Base-by-base conservation (phyloP, 2,329 filamentous ascomycete genomes). In the Coniochaeta pulveracea region DNA sequence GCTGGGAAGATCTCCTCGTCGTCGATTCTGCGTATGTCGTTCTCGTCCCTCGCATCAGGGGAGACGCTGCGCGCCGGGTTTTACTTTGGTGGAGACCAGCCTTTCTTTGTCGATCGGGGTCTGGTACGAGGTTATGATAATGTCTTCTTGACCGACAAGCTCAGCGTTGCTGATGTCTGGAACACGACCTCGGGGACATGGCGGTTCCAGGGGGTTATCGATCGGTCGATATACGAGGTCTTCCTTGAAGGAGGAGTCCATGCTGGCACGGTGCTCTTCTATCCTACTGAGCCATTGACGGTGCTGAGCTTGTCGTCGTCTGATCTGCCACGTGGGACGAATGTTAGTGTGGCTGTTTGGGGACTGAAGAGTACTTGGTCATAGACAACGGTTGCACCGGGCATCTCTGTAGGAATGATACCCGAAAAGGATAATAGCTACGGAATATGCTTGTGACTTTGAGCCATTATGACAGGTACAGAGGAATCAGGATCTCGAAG, bases 71-170 rank as follows among this genome's bases (percentile, higher is more conserved):
- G 55, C 3, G 63, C 64, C 4, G 71, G 69, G 4, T 64, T 63
- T 31, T 62, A 56, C 40, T 52, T 71, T 33, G 54, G 58, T 19
- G 64, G 63, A 11, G 64, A 69, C 38, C 54, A 56, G 2, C 55
- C 59, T 1, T 68, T 68, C 47, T 72, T 58, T 55, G 47, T 75
- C 19, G 58, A 71, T 38, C 63, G 71, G 2, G 61, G 62, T 9
- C 48, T 59, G 11, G 55, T 66, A 6, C 46, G 52, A 12, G 68
- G 64, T 2, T 40, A 41, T 10, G 42, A 40, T 16, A 43, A 44
- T 39, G 55, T 61, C 2, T 69, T 66, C 50, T 73, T 72, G 47
- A 72, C 64, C 0, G 64, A 73, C 39, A 66, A 68, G 41, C 69
- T 74, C 46, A 37, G 48, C 26, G 38, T 35, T 2, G 38, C 48